A percentile compares a stretch with the other conserved stretches of the same genome.
Conservation (phyloP, 2,329 filamentous ascomycete species). For the Aschersonia sp. region DNA sequence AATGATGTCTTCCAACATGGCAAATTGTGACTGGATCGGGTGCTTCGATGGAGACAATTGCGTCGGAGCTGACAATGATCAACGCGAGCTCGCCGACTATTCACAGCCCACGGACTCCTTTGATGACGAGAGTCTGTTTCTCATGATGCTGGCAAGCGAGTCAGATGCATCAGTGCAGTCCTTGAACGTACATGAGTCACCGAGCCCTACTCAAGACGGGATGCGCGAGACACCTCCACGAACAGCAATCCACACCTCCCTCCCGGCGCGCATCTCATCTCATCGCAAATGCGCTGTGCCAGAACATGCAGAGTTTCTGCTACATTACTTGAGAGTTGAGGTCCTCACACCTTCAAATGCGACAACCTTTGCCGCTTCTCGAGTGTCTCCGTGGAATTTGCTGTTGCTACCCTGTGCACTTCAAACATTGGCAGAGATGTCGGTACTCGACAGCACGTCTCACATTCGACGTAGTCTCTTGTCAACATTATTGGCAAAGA, state of each 20-base stretch:
- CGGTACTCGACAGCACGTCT: slow-evolving; percentile 22
- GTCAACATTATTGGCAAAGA: slow-evolving; percentile 24
- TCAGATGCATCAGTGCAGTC: no score
- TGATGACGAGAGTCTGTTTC: neutral
- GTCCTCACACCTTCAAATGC: slow-evolving; percentile 13
- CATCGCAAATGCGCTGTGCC: neutral
- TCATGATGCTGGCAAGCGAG: no score
- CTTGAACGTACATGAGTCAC: no score
- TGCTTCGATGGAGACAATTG: neutral
- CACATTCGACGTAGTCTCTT: slow-evolving; percentile 23
- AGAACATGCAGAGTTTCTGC: slow-evolving; percentile 3
- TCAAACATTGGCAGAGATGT: slow-evolving; percentile 24
- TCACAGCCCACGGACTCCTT: neutral
- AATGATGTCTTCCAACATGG: neutral
- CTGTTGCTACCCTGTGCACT: slow-evolving; percentile 26
- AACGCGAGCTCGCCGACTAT: neutral
- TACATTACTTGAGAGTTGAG: slow-evolving; percentile 14
- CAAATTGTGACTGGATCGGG: neutral
- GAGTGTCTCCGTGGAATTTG: slow-evolving; percentile 27
- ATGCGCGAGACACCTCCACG: neutral
- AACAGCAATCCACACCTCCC: neutral
- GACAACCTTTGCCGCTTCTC: slow-evolving; percentile 8
- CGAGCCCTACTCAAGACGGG: no score
- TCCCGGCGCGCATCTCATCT: neutral
- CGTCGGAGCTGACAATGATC: neutral